These are phyloP conservation scores for Komagataella pastoris DNA, from an alignment of 805 yeast genomes.

Conservation along the genomic window DNA sequence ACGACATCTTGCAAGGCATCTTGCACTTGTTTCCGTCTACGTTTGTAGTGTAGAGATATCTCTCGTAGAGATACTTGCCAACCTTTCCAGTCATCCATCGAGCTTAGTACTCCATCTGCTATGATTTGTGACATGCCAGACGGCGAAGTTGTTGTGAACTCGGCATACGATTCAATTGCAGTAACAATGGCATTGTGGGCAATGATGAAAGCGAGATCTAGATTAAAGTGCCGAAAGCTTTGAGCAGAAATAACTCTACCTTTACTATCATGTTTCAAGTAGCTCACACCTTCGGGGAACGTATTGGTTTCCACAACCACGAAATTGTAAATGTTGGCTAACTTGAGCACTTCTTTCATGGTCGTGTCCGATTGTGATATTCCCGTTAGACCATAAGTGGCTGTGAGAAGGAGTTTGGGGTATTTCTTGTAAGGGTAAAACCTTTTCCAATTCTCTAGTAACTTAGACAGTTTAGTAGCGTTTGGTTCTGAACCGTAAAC, in stretches of 20 bases:
- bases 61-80: background rate
- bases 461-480: background rate
- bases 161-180: background rate
- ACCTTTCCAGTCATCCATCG: background rate
- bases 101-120: background rate
- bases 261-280: background rate
- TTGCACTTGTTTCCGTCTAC: background rate
- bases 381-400: background rate
- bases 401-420: background rate
- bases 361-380: background rate
- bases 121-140: background rate
- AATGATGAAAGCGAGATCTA: background rate
- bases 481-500: background rate
- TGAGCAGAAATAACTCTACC: background rate
- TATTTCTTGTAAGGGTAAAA: background rate
- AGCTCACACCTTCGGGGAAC: background rate
- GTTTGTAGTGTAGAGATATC: background rate
- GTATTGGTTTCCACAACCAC: background rate
- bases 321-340: background rate
- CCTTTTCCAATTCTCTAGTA: background rate
- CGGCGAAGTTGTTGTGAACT: background rate
- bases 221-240: background rate
- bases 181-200: background rate
- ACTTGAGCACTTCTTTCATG: background rate
- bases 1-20: background rate